phyloP scores from a whole-genome alignment of 2,329 filamentous ascomycete genomes.

The Paecilomyces fulvus region DNA sequence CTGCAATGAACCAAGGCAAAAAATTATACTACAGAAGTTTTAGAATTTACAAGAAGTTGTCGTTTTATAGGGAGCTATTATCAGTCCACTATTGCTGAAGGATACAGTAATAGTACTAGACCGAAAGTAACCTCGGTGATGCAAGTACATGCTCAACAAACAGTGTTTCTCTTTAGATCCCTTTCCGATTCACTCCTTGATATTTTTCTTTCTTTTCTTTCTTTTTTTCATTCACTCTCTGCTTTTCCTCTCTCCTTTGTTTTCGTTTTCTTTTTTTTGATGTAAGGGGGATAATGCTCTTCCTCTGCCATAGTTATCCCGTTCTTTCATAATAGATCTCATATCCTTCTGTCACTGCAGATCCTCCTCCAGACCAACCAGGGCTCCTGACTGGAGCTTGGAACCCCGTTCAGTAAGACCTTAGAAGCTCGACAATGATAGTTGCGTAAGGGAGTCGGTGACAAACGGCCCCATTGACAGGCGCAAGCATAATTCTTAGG shows the following conservation, averaged over 20 bases:
- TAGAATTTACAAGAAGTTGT: background rate
- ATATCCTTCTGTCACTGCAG: background rate
- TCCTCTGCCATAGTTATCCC: background rate
- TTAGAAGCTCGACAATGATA: background rate
- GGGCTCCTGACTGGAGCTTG: background rate
- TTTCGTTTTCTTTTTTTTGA: background rate
- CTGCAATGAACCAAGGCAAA: background rate
- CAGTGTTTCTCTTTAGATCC: background rate
- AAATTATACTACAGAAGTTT: background rate
- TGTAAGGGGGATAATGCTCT: background rate
- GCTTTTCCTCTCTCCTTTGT: background rate
- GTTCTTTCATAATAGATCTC: background rate
- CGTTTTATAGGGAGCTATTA: background rate
- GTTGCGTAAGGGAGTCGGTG: background rate
- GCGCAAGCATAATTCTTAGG: background rate
- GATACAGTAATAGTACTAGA: background rate
- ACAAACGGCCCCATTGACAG: background rate
- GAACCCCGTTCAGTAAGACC: background rate
- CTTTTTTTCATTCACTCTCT: background rate
- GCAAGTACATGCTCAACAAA: background rate
- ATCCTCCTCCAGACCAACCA: background rate
- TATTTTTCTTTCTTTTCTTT: background rate
- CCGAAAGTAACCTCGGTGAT: background rate
- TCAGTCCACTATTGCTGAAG: background rate
- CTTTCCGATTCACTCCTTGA: background rate